phyloP scores from a whole-genome alignment of 2,329 filamentous ascomycete species.

The Alternaria sp. region DNA sequence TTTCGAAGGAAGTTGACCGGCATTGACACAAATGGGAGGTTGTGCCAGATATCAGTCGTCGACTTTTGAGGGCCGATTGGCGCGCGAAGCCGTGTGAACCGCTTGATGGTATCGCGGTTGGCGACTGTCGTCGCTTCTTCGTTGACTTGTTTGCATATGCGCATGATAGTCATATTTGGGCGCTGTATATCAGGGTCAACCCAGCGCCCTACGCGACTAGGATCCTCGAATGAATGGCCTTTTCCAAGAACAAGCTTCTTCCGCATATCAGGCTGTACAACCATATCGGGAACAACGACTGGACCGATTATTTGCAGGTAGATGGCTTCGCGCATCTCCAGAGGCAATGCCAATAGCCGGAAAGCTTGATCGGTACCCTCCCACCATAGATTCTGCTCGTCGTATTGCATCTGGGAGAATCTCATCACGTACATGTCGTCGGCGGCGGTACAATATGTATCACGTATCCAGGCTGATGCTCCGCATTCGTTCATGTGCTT shows the following conservation, averaged over 20 bases:
- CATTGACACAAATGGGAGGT: not conserved
- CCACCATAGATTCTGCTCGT: slow-evolving; percentile 29
- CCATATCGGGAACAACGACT: slow-evolving; percentile 18
- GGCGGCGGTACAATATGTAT: slow-evolving; percentile 18
- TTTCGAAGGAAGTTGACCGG: slow-evolving; percentile 11
- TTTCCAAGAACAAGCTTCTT: slow-evolving; percentile 12
- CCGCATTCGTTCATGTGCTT: not conserved
- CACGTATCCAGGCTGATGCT: slow-evolving; percentile 19
- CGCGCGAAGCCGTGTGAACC: slow-evolving; percentile 4
- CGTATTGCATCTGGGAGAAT: slow-evolving; percentile 15
- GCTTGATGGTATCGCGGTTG: slow-evolving; percentile 13
- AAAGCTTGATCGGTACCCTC: slow-evolving; percentile 19
- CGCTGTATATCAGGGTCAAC: slow-evolving; percentile 20
- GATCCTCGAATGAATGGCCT: slow-evolving; percentile 2
- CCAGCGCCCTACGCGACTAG: not conserved
- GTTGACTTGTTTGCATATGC: slow-evolving; percentile 15
- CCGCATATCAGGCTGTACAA: not conserved
- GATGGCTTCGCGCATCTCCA: slow-evolving; percentile 21
- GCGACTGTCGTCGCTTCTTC: slow-evolving; percentile 10
- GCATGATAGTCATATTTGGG: slow-evolving; percentile 22
- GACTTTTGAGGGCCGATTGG: not conserved
- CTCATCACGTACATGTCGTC: slow-evolving; percentile 11
- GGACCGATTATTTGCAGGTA: slow-evolving; percentile 24
- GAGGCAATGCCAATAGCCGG: slow-evolving; percentile 20
- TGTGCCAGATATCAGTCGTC: not conserved